Conservation (phyloP, 1,284 basidiomycete species). For the Trichosporon coremiiforme region DNA sequence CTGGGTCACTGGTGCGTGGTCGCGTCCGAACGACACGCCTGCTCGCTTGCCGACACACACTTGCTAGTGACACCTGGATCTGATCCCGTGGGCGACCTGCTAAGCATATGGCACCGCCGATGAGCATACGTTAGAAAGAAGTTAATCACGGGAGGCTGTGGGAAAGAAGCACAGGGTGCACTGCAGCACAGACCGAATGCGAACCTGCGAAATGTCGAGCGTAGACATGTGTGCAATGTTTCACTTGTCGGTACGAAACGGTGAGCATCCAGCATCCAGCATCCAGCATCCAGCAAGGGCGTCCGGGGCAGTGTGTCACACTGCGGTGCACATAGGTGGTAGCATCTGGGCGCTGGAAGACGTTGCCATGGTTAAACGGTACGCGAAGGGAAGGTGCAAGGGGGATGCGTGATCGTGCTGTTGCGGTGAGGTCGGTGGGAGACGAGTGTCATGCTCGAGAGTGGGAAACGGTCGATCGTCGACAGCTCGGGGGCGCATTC, state of each 20-base stretch:
- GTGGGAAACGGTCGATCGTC: slow-evolving; percentile 11
- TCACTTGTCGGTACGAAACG: background rate
- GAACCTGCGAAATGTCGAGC: slow-evolving; percentile 1
- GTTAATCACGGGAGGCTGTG: background rate
- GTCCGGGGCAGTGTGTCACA: background rate
- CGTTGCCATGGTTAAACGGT: background rate
- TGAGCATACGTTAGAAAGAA: background rate
- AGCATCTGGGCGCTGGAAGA: background rate
- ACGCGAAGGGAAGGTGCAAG: background rate
- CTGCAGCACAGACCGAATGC: slow-evolving; percentile 7
- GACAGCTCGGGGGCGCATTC: background rate
- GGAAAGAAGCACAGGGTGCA: too few relatives aligned
- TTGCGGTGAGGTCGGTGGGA: slow-evolving; percentile 3
- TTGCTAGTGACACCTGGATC: background rate
- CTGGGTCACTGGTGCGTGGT: background rate
- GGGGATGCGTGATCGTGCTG: background rate
- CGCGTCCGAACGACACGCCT: background rate
- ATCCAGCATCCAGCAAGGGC: too few relatives aligned
- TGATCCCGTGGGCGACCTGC: background rate
- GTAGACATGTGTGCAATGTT: background rate
- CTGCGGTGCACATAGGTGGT: background rate
- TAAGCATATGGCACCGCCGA: background rate
- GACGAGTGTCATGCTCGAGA: slow-evolving; percentile 8
- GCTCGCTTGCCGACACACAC: background rate
- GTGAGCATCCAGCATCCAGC: background rate